Percentiles rank a stretch among this genome's conserved stretches.
These are phyloP conservation scores for Fomitiporia mediterranea DNA, from an alignment of 1,284 basidiomycete genomes.

Conservation along the genomic window DNA sequence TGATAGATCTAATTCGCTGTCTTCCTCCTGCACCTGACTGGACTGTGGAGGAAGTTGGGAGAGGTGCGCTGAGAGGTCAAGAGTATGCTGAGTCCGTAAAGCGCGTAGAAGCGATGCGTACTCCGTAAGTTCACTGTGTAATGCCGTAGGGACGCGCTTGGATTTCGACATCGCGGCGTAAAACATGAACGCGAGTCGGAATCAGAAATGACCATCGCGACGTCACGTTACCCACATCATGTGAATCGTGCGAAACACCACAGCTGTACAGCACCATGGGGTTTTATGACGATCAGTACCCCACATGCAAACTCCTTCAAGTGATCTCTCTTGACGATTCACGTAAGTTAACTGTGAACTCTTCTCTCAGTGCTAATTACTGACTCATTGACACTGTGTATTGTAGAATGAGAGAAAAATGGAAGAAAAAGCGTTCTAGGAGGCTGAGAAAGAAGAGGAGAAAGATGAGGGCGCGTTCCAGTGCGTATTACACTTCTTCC, in stretches of 20 bases:
- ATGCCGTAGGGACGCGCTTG: slow-evolving; percentile 40
- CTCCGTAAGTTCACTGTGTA: slow-evolving; percentile 57
- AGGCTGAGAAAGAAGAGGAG: slow-evolving; percentile 84
- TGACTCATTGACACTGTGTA: slow-evolving; percentile 12
- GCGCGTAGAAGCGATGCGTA: slow-evolving; percentile 59
- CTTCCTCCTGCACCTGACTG: slow-evolving; percentile 10
- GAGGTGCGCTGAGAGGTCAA: slow-evolving; percentile 51
- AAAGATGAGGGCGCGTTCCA: slow-evolving; percentile 89
- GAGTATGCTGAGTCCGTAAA: slow-evolving; percentile 45
- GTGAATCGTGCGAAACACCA: background rate
- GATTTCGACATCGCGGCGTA: slow-evolving; percentile 36
- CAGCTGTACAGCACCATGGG: slow-evolving; percentile 37
- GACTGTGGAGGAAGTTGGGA: slow-evolving; percentile 24
- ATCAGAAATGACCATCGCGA: background rate
- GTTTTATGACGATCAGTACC: background rate
- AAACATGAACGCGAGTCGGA: background rate
- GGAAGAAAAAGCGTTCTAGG: slow-evolving; percentile 87
- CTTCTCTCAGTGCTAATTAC: background rate
- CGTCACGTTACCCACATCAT: background rate
- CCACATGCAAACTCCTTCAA: slow-evolving; percentile 18
- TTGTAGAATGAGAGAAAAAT: slow-evolving; percentile 81
- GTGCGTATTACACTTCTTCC: slow-evolving; percentile 44
- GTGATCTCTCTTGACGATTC: slow-evolving; percentile 25
- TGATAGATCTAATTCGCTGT: background rate
- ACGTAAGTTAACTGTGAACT: slow-evolving; percentile 30